Evolutionary conservation across 1,139 yeast genomes (phyloP).

Genomic region (Scheffersomyces illinoinensis): DNA sequence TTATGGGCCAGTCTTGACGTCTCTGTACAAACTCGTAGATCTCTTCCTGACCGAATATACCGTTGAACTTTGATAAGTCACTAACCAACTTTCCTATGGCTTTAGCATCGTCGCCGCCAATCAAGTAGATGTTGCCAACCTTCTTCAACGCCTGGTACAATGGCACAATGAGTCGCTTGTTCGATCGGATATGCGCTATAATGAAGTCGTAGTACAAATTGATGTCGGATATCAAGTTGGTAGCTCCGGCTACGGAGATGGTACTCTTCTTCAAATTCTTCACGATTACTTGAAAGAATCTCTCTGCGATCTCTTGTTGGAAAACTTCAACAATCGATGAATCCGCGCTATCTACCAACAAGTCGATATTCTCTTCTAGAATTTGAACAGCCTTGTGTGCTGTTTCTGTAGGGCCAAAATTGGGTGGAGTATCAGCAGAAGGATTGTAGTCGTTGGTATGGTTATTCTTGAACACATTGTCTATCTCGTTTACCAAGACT

Average conservation of each 20-base stretch:
- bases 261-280: constrained; percentile 69
- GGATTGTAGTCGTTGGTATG: constrained; percentile 37
- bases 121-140: constrained; percentile 78
- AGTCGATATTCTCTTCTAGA: constrained; percentile 69
- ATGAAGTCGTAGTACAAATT: constrained; percentile 78
- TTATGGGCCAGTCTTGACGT: constrained; percentile 80
- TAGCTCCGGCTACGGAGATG: constrained; percentile 80
- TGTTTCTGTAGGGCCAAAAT: constrained; percentile 66
- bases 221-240: constrained; percentile 71
- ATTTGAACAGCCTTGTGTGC: constrained; percentile 64
- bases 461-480: constrained; percentile 30
- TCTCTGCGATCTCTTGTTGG: constrained; percentile 88
- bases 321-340: constrained; percentile 87
- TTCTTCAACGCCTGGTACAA: constrained; percentile 81
- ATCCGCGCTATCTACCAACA: constrained; percentile 83
- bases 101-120: constrained; percentile 75
- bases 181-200: constrained; percentile 51
- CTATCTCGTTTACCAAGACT: constrained; percentile 77
- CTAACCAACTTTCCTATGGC: constrained; percentile 83
- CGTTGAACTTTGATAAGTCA: constrained; percentile 83
- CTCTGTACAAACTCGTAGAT: constrained; percentile 89
- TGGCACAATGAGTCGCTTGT: constrained; percentile 70
- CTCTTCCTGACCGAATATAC: constrained; percentile 89
- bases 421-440: constrained; percentile 9
- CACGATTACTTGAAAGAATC: constrained; percentile 76